phyloP scores from a whole-genome alignment of 2,329 filamentous ascomycete genomes.

The Drechslerella dactyloides region DNA sequence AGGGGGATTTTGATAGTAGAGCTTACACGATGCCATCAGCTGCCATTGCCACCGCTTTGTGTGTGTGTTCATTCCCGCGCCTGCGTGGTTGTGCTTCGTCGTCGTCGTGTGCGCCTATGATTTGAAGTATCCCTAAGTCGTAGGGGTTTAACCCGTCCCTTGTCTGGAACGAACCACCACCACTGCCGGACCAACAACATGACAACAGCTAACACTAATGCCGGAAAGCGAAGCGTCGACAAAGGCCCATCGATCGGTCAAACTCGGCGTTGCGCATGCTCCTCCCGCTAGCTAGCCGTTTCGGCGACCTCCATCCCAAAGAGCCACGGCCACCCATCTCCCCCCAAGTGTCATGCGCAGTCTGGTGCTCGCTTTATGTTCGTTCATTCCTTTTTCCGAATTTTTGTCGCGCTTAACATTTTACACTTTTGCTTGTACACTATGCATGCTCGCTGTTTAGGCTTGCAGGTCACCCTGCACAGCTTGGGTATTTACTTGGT shows the following conservation, averaged over 20 bases:
- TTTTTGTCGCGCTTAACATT: slow-evolving; percentile 11
- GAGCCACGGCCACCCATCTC: slow-evolving; percentile 49
- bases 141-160: slow-evolving; percentile 48
- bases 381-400: slow-evolving; percentile 26
- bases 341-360: slow-evolving; percentile 45
- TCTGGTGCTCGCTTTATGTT: slow-evolving; percentile 30
- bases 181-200: slow-evolving; percentile 8
- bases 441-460: slow-evolving; percentile 15
- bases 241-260: slow-evolving; percentile 30
- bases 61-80: slow-evolving; percentile 52
- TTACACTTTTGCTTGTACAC: slow-evolving; percentile 22
- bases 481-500: slow-evolving; percentile 22
- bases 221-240: slow-evolving; percentile 18
- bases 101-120: slow-evolving; percentile 51
- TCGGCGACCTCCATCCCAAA: slow-evolving; percentile 41
- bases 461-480: slow-evolving; percentile 28
- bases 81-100: slow-evolving; percentile 50
- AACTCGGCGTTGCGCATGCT: slow-evolving; percentile 29
- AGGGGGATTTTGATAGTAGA: slow-evolving; percentile 51
- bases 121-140: slow-evolving; percentile 48
- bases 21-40: slow-evolving; percentile 49
- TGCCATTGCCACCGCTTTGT: slow-evolving; percentile 51
- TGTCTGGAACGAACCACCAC: slow-evolving; percentile 38
- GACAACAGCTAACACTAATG: slow-evolving; percentile 35
- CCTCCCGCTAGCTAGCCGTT: slow-evolving; percentile 47